phyloP scores from a whole-genome alignment of 345 rosid species.

The Salix suchowensis region DNA sequence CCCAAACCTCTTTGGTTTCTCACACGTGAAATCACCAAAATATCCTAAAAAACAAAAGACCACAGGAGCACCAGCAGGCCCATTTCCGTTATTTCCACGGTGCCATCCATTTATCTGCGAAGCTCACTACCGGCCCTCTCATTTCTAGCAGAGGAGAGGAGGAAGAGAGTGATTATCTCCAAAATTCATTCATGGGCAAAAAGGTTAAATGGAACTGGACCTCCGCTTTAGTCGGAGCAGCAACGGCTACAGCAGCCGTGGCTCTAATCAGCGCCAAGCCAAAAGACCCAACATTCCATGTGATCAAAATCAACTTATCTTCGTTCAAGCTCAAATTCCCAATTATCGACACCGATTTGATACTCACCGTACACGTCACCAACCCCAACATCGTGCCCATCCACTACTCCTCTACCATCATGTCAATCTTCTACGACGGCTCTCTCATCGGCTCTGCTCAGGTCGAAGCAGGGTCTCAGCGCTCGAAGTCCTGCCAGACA shows the following conservation, averaged over 20 bases:
- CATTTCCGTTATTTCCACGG: too few relatives aligned
- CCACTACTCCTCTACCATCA: conserved; percentile 63
- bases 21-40: too few relatives aligned
- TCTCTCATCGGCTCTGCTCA: conserved; percentile 62
- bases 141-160: too few relatives aligned
- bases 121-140: too few relatives aligned
- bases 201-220: conserved; percentile 73
- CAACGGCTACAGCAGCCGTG: conserved; percentile 45
- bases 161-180: neutral
- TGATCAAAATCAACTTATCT: conserved; percentile 67
- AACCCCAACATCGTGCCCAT: conserved; percentile 70
- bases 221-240: conserved; percentile 68
- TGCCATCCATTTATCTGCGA: too few relatives aligned
- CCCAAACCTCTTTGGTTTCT: too few relatives aligned
- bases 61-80: too few relatives aligned
- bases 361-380: conserved; percentile 76
- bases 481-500: conserved; percentile 56
- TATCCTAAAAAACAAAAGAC: too few relatives aligned
- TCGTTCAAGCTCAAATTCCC: conserved; percentile 75
- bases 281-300: conserved; percentile 81
- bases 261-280: conserved; percentile 55
- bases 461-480: conserved; percentile 69
- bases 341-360: conserved; percentile 61
- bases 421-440: conserved; percentile 92
- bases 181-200: conserved; percentile 29